These are phyloP conservation scores for Arabidopsis lyrata DNA, from an alignment of 441 rosid species.

Conservation along the genomic window DNA sequence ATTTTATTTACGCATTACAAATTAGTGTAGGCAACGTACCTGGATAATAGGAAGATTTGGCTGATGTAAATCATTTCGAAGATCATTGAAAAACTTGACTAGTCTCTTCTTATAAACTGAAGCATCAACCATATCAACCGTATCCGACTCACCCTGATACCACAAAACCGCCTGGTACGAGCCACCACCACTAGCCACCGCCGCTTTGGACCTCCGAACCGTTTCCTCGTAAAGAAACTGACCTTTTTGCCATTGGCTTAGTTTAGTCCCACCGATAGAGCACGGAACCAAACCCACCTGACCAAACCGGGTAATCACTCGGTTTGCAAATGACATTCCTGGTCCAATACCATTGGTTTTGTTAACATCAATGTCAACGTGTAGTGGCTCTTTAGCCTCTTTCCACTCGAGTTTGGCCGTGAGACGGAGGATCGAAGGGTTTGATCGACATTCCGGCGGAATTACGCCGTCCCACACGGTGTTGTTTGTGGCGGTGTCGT, in stretches of 20 bases:
- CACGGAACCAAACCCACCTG: constrained; percentile 80
- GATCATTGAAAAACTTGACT: constrained; percentile 57
- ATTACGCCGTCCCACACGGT: constrained; percentile 72
- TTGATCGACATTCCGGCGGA: constrained; percentile 69
- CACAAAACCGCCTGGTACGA: constrained; percentile 66
- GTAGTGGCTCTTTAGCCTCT: constrained; percentile 77
- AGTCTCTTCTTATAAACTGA: constrained; percentile 57
- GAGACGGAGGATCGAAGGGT: constrained; percentile 70
- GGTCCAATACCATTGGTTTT: constrained; percentile 86
- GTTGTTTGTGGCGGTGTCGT: constrained; percentile 51
- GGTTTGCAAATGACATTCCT: constrained; percentile 85
- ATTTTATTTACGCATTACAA: too few species aligned
- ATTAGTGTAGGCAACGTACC: constrained; percentile 43
- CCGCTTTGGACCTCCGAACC: constrained; percentile 59
- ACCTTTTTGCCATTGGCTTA: constrained; percentile 78
- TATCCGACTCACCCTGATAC: constrained; percentile 92
- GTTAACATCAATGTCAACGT: constrained; percentile 67
- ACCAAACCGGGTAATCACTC: constrained; percentile 56
- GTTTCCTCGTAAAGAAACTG: constrained; percentile 58
- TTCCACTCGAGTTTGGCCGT: constrained; percentile 65
- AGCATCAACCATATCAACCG: constrained; percentile 57
- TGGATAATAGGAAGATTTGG: constrained; percentile 76
- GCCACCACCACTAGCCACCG: constrained; percentile 50
- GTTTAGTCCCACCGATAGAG: constrained; percentile 79
- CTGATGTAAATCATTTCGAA: constrained; percentile 62